Percentiles rank a stretch among this genome's conserved stretches.
Evolutionary conservation across 2,329 filamentous ascomycete species (phyloP).

Genomic region (Cordyceps cateniannulata): DNA sequence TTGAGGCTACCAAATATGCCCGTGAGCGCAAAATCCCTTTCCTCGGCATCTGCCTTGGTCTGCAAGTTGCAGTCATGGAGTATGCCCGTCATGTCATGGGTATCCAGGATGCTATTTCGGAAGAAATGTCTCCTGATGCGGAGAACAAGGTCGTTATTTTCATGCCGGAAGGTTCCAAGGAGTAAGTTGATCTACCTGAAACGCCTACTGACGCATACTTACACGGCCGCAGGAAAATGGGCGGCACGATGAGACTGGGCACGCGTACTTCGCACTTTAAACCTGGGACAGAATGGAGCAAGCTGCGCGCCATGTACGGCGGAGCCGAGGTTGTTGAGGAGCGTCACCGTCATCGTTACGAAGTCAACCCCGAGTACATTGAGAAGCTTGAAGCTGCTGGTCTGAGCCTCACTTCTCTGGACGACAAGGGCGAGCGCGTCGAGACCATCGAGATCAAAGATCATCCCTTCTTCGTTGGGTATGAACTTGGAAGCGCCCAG

Average conservation of each 20-base stretch:
- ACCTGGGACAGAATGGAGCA: conserved; percentile 67
- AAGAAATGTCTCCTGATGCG: conserved; percentile 50
- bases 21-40: conserved; percentile 75
- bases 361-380: conserved; percentile 78
- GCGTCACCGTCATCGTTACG: conserved; percentile 83
- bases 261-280: conserved; percentile 71
- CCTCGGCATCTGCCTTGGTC: conserved; percentile 84
- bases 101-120: conserved; percentile 48
- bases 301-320: conserved; percentile 69
- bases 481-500: background rate
- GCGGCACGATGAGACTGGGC: conserved; percentile 83
- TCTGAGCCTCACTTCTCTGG: conserved; percentile 71
- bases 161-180: conserved; percentile 69
- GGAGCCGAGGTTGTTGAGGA: conserved; percentile 52
- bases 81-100: conserved; percentile 71
- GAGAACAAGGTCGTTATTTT: conserved; percentile 71
- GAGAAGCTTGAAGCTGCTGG: conserved; percentile 61
- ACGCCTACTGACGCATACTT: background rate
- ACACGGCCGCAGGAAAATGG: conserved; percentile 41
- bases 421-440: conserved; percentile 71
- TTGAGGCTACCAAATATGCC: conserved; percentile 79
- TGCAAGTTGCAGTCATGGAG: conserved; percentile 91
- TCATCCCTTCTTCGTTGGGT: conserved; percentile 70
- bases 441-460: conserved; percentile 77
- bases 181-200: conserved; percentile 23